phyloP scores from a whole-genome alignment of 75 land plant genomes.

The Cupressus sempervirens region DNA sequence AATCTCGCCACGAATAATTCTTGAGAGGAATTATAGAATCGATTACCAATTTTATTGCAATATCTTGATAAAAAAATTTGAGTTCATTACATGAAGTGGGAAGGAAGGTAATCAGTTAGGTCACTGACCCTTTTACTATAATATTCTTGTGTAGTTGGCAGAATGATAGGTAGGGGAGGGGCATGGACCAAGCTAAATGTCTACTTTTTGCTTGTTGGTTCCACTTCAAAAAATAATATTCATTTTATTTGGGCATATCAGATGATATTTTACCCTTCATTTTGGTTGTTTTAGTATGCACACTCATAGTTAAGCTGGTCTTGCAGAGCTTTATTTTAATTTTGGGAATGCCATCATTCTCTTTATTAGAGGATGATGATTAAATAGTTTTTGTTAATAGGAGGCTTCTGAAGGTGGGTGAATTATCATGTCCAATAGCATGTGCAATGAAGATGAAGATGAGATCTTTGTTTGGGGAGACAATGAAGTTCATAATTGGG shows the following conservation, averaged over 20 bases:
- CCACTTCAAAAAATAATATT: not conserved
- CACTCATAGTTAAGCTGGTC: not conserved
- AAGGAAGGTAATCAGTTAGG: no score
- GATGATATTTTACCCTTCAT: not conserved
- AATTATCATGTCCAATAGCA: not conserved
- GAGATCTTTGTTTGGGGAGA: slow-evolving; percentile 10
- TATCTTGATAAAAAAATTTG: no score
- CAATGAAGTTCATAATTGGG: slow-evolving; percentile 29
- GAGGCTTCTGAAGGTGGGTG: not conserved
- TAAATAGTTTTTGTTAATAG: not conserved
- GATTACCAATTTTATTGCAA: no score
- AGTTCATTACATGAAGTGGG: no score
- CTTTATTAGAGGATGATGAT: not conserved
- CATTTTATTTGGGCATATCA: not conserved
- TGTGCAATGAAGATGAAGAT: slow-evolving; percentile 1
- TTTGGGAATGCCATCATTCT: not conserved
- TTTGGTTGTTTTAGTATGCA: not conserved
- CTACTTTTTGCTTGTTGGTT: not conserved
- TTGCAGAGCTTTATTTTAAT: not conserved
- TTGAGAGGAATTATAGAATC: no score
- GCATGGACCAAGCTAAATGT: not conserved
- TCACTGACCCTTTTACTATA: no score
- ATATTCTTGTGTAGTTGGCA: no score
- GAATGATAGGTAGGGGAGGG: no score
- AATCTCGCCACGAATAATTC: no score